Base-by-base conservation (phyloP, 176 grass and related monocot species). In the Cocos nucifera region DNA sequence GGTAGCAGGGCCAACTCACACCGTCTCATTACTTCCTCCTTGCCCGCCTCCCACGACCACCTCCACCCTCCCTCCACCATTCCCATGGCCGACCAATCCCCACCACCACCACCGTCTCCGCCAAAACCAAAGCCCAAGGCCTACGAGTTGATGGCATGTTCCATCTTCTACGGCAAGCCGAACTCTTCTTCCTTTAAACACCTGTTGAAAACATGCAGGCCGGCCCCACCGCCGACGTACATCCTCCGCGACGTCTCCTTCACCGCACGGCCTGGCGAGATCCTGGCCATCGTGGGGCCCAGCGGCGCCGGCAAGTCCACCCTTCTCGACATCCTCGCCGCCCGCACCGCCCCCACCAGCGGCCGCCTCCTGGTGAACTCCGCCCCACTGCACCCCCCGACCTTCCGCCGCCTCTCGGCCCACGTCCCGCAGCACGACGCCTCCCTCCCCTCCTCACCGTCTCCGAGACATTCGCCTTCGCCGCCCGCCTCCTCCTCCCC, bases 231-330 rank as follows among this genome's bases (percentile, higher is more conserved):
- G 6, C 59, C 72, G 4, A 77, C 83, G 6, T 97, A 97, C 67
- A 97, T 97, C 66, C 87, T 97, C 18, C 81, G 77, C 20, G 78
- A 97, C 59, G 82, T 97, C 54, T 97, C 92, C 1, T 59, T 97
- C 18, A 83, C 81, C 17, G 92, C 87, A 4, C 54, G 69, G 2
- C 75, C 92, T 0, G 92, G 87, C 5, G 84, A 97, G 85, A 58
- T 97, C 66, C 87, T 97, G 0, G 92, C 92, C 23, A 73, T 97
- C 28, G 92, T 97, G 0, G 92, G 92, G 0, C 92, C 92, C 0
- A 97, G 92, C 62, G 92, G 92, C 24, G 87, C 92, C 14, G 92
- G 92, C 8, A 97, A 97, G 75, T 91, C 92, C 2, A 97, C 92
- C 6, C 69, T 97, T 50, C 75, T 97, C 63, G 92, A 97, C 73